Base-by-base conservation (phyloP, 768 basidiomycete genomes). In the Serendipita sp. region DNA sequence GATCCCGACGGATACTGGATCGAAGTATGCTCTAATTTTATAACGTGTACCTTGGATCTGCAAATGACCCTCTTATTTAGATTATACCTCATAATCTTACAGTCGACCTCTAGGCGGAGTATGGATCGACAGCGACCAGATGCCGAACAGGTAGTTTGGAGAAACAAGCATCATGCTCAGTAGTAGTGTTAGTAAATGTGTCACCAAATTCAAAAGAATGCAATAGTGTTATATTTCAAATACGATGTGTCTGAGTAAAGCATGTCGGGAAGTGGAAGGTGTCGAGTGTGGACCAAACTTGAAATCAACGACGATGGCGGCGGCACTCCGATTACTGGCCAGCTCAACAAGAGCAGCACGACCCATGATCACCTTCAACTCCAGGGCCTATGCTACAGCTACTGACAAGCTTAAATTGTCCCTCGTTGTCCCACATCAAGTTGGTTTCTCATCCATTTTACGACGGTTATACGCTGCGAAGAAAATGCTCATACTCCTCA, bases 341-440 rank as follows among this genome's bases (percentile, higher is more conserved):
- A 60, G 56, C 56, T 60, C 56, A 28, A 11, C 35, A 10, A 10
- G 56, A 60, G 56, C 34, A 37, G 56, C 30, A n/a, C 11, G 56
- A 32, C 30, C 45, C 15, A 51, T 32, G 28, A 74, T 85, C 65
- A 72, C 78, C 48, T 69, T 83, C 38, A 82, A 81, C 67, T 79
- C 84, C 68, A 85, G 95, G 73, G 89, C 91, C 46, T 98, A 98
- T 75, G 95, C 95, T 62, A 95, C 95, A 74, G 88, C 81, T 60
- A 81, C 82, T 53, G 90, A 91, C 76, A 94, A 92, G 78, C 85
- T 99, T 68, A 89, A 86, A 70, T 86, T 99, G 66, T 92, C 92
- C 18, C 80, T 99, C 70, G 89, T 89, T 63, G 85, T 99, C 66
- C 96, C 96, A 63, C 94, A 98, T 77, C 86, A 96, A 81, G 96